Percentiles rank a stretch among this genome's conserved stretches.
These are phyloP conservation scores for Pseudogymnoascus sp. DNA, from an alignment of 2,329 filamentous ascomycete genomes.

Conservation along the genomic window DNA sequence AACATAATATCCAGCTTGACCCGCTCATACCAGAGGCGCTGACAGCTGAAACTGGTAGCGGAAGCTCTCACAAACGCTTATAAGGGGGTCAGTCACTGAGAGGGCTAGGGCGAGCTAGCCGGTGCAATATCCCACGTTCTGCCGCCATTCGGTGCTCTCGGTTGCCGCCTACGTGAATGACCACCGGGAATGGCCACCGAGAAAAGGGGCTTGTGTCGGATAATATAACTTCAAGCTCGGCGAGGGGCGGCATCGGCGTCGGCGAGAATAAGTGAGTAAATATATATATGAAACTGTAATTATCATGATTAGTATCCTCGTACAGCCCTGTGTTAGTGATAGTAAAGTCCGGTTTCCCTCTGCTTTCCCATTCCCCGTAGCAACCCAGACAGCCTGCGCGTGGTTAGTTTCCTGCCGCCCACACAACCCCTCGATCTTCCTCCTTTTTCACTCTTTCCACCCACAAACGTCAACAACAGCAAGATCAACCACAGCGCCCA, in stretches of 20 bases:
- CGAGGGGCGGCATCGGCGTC: not conserved
- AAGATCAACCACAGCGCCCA: not conserved
- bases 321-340: not conserved
- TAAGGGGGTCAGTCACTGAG: not conserved
- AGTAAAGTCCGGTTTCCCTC: not conserved
- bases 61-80: not conserved
- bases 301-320: not conserved
- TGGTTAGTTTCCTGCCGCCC: not conserved
- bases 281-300: not conserved
- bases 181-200: not conserved
- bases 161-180: not conserved
- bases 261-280: not conserved
- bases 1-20: not conserved
- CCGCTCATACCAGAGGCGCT: not conserved
- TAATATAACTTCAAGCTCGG: slow-evolving; percentile 5
- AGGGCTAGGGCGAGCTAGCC: not conserved
- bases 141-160: not conserved
- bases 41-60: not conserved
- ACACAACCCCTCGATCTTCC: not conserved
- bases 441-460: not conserved
- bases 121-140: not conserved
- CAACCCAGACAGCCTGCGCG: not conserved
- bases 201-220: not conserved
- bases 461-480: not conserved
- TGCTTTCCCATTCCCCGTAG: not conserved